Base-by-base conservation (phyloP, 163 green algal species). In the Chlamydomonas reinhardtii region DNA sequence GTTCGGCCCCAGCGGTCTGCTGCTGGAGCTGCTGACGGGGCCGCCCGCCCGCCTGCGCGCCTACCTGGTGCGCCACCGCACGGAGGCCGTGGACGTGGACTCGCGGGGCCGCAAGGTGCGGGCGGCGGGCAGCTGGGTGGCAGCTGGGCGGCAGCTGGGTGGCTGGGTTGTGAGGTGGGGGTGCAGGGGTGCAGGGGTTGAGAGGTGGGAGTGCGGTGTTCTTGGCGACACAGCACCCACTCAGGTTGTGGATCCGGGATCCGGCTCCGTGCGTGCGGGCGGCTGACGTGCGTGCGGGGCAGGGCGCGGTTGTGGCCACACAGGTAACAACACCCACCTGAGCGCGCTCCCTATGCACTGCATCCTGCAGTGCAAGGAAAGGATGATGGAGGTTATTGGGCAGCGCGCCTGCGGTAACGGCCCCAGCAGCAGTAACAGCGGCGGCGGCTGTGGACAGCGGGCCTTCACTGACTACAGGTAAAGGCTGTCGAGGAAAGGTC, bases 11-110 rank as follows among this genome's bases (percentile, higher is more conserved):
- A 66, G 76, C n/a, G 52, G 17, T n/a, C 79, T 91, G 39, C 89
- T 93, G 52, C 69, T 92, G 19, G 39, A 92, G 0, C 74, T 93
- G 69, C 74, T 93, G 74, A 43, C 81, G 66, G 89, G 90, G 3
- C 19, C 66, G 14, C 62, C 25, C 0, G 17, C 4, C 2, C 82
- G 37, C 14, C 22, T 93, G 15, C 74, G 74, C 24, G 31, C 82
- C 34, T 93, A 90, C 68, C 66, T 93, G 74, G 64, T 88, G 71
- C 77, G 82, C 14, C 83, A 88, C 54, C 82, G 90, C 32, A 93
- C 90, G 29, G 73, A 85, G 54, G 85, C 54, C 61, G 90, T 93
- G 32, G 90, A 93, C 72, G 89, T 93, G 15, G 90, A 93, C 74
- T 84, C 82, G 2, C 69, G 69, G 20, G 90, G 90, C 25, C 80